Evolutionary conservation across 768 basidiomycete genomes (phyloP).

Genomic region (Kwoniella sp.): DNA sequence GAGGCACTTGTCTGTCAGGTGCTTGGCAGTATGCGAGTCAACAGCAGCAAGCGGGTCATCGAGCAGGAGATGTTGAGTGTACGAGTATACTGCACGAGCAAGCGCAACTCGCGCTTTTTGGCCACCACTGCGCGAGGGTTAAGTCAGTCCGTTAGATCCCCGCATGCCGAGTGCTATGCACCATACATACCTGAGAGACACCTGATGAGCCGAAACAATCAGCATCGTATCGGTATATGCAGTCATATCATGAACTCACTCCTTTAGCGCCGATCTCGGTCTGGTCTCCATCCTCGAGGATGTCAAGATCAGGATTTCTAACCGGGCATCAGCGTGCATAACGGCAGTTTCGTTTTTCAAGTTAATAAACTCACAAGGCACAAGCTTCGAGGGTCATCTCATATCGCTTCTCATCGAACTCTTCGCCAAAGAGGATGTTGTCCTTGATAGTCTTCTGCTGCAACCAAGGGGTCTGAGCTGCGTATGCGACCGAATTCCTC

Average conservation of each 20-base stretch:
- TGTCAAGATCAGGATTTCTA: conserved; percentile 48
- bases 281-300: conserved; percentile 60
- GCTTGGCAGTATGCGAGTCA: conserved; percentile 54
- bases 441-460: conserved; percentile 56
- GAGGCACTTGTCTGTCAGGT: conserved; percentile 52
- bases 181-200: conserved; percentile 32
- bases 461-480: conserved; percentile 64
- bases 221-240: not conserved
- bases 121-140: conserved; percentile 44
- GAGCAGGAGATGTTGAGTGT: conserved; percentile 49
- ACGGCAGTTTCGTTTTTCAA: no score
- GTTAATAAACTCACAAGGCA: conserved; percentile 41
- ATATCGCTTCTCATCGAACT: conserved; percentile 53
- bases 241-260: conserved; percentile 15
- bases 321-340: not conserved
- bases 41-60: conserved; percentile 55
- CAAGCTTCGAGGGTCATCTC: conserved; percentile 47
- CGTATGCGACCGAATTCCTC: conserved; percentile 65
- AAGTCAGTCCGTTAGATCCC: conserved; percentile 13
- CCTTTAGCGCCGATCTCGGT: conserved; percentile 53
- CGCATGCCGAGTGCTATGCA: not conserved
- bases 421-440: conserved; percentile 53
- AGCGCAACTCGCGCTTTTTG: conserved; percentile 55
- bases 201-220: not conserved
- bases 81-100: conserved; percentile 53